phyloP scores from a whole-genome alignment of 2,329 filamentous ascomycete genomes.

The Colletotrichum lindemuthianum region DNA sequence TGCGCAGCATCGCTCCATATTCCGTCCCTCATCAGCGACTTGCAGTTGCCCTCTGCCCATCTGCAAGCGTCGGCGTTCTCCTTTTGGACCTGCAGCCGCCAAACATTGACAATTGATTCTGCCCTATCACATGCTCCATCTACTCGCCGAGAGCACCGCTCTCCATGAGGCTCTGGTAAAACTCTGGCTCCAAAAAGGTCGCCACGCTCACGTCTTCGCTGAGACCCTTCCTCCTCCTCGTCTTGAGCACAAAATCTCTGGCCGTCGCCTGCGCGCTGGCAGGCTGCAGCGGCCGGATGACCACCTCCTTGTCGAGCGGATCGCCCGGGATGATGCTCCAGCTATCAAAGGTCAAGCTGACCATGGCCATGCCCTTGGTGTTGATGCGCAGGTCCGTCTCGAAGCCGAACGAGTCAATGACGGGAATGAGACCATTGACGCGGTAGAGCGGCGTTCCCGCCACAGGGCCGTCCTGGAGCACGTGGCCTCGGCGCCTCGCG shows the following conservation, averaged over 20 bases:
- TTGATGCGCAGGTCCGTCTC: conserved; percentile 97
- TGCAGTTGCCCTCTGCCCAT: conserved; percentile 2
- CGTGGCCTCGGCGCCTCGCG: conserved; percentile 87
- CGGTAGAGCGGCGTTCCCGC: conserved; percentile 94
- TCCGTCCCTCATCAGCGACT: conserved; percentile 6
- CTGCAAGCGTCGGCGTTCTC: conserved; percentile 8
- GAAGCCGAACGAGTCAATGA: conserved; percentile 97
- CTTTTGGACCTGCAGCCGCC: not conserved
- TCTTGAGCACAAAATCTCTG: conserved; percentile 96
- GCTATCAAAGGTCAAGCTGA: conserved; percentile 92
- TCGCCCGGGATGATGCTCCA: conserved; percentile 98
- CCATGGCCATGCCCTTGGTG: conserved; percentile 90
- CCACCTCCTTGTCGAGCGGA: conserved; percentile 87
- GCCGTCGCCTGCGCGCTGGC: conserved; percentile 90
- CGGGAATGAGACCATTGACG: conserved; percentile 89
- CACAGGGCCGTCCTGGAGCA: conserved; percentile 92
- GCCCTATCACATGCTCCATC: not conserved
- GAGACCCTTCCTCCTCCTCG: conserved; percentile 88
- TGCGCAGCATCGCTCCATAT: conserved; percentile 16
- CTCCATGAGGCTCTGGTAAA: conserved; percentile 88
- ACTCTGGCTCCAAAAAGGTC: conserved; percentile 95
- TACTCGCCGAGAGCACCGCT: conserved; percentile 80
- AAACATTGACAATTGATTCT: not conserved
- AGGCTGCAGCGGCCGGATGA: conserved; percentile 85
- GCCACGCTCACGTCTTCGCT: conserved; percentile 96